Evolutionary conservation across 2,329 filamentous ascomycete genomes (phyloP).

Genomic region (Curvularia sp.): DNA sequence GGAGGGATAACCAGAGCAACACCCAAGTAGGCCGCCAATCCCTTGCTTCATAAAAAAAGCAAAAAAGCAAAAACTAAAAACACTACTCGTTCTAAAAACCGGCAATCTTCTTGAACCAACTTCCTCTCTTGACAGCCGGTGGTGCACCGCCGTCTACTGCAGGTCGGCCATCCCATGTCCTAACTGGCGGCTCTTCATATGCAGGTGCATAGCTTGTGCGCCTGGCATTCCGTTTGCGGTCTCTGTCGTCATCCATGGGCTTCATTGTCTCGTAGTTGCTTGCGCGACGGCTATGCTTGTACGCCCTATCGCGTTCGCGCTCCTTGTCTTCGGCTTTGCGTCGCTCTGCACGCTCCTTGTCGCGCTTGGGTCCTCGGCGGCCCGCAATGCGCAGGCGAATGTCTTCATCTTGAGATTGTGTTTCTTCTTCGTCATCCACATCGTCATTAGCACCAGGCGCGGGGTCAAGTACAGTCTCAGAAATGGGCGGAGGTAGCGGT

Average conservation of each 20-base stretch:
- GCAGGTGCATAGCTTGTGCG: constrained; percentile 42
- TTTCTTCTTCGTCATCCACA: constrained; percentile 46
- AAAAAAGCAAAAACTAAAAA: constrained; percentile 1
- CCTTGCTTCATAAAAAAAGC: neutral
- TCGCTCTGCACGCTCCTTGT: constrained; percentile 41
- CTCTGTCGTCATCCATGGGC: constrained; percentile 31
- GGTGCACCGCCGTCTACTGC: constrained; percentile 36
- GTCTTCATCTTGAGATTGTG: constrained; percentile 50
- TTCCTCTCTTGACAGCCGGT: constrained; percentile 49
- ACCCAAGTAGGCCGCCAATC: neutral
- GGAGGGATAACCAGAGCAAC: neutral
- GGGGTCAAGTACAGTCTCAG: constrained; percentile 57
- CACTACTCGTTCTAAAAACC: constrained; percentile 18
- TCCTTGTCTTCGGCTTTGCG: constrained; percentile 38
- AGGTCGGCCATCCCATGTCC: constrained; percentile 54
- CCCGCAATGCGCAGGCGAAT: constrained; percentile 47
- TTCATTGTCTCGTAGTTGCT: constrained; percentile 35
- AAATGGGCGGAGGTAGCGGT: constrained; percentile 55
- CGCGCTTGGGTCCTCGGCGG: constrained; percentile 38
- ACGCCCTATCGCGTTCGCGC: constrained; percentile 38
- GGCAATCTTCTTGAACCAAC: constrained; percentile 58
- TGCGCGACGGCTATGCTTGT: constrained; percentile 38
- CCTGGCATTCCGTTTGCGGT: constrained; percentile 37
- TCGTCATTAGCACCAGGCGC: constrained; percentile 36
- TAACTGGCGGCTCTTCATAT: constrained; percentile 44